Evolutionary conservation across 306 rosid genomes (phyloP), one percentile per base, ranked within the genome.

Genomic region (Vachellia collinsii): DNA sequence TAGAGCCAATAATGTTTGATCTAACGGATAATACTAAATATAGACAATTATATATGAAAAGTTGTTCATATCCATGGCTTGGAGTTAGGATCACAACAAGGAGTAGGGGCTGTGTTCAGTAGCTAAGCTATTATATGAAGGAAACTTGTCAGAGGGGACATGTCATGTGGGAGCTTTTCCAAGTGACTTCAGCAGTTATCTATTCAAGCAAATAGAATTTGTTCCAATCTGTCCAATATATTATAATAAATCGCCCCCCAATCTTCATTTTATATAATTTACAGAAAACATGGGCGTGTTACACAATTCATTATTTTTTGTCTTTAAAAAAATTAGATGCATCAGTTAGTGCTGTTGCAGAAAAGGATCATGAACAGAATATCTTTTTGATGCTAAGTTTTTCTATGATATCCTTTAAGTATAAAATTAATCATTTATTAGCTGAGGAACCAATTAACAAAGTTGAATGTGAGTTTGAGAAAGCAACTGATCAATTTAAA

Each of bases 381-480:
- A 54, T 11, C 12, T 47, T 83, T 73, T 48, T 51, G 68, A 48
- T 38, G 71, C 76, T 51, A 63, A 86, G 61, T 23, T 77, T 77
- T 83, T 77, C 39, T 78, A 67, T 58, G 29, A 39, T 81, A 81
- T 85, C 63, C 75, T 50, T 83, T 79, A 70, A 77, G 82, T 29
- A 54, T 78, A 74, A 83, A 77, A 74, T 74, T 83, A 66, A 63
- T 44, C 20, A 16, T 62, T 14, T 13, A 63, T 34, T 25, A 13
- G 41, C 46, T 38, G 76, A 54, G 44, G 78, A 83, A 68, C 89
- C 89, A 77, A 78, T 83, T 54, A 54, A 78, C 75, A 61, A 65
- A 78, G 85, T 46, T 25, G 80, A 74, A 83, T 46, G 89, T 81
- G 87, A 81, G 74, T 66, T 66, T 17, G 29, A 68, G 42, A 72